Base-by-base conservation (phyloP, 208 protist genomes). In the Leishmania aethiopica region DNA sequence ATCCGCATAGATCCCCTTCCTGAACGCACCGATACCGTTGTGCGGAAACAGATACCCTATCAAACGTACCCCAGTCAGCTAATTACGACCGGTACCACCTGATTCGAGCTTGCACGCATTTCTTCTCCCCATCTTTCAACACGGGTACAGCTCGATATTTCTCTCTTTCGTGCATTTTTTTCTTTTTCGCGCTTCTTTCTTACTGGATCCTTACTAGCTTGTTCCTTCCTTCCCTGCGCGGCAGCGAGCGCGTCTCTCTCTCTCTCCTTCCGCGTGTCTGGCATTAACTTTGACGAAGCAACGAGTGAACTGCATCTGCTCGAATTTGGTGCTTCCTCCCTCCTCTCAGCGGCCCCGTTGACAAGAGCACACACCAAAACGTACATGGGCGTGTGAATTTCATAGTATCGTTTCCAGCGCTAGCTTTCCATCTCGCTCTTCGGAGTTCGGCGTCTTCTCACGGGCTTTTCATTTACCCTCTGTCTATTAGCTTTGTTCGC, bases 261-360 rank as follows among this genome's bases (percentile, higher is more conserved):
- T 32, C 22, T 64, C 59, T 32, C 59, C 19, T 13, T 32, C 28
- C 17, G 45, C 22, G 70, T 74, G 6, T 35, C 19, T 37, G 22
- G 40, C 28, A 47, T 22, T 28, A 35, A 28, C 37, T 40, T 13
- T 74, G 70, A 37, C 22, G 28, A 19, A 51, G 45, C 22, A 45
- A 74, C 47, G 70, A 32, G 70, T 74, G 45, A 74, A 11, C 70
- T 28, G 40, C 47, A 53, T 74, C 45, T 74, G 40, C 28, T 74
- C 13, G n/a, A 45, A 55, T 35, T 35, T 55, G 42, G 28, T 13
- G 70, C 70, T 28, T 35, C 13, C 45, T 19, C 13, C 13, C 51
- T 62, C 25, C 35, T n/a, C 6, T 5, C 69, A 11, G 25, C n/a
- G n/a, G 5, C 40, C 71, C 13, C n/a, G 8, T 51, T 55, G 15